Conservation (phyloP, 1,284 basidiomycete genomes). For the Marasmius tenuissimus region DNA sequence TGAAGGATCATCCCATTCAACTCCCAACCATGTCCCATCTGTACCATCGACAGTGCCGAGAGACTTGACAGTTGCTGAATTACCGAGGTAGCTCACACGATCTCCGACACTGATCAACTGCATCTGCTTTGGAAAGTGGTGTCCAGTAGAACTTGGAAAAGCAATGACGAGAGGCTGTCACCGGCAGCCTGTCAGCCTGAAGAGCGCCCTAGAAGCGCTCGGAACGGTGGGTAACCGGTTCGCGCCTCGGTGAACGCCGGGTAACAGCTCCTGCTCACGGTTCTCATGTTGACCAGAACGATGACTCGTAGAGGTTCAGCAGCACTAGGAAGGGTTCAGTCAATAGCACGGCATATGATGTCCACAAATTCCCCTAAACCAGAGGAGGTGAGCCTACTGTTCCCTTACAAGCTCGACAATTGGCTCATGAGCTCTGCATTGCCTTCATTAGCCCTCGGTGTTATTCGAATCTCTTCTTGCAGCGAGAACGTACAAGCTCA, state of each 20-base stretch:
- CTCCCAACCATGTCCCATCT: slow-evolving; percentile 80
- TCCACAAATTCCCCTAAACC: slow-evolving; percentile 31
- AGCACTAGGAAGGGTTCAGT: slow-evolving; percentile 49
- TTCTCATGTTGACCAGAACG: slow-evolving; percentile 25
- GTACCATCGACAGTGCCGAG: slow-evolving; percentile 68
- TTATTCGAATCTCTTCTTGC: slow-evolving; percentile 68
- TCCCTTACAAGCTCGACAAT: slow-evolving; percentile 5
- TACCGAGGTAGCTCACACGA: slow-evolving; percentile 49
- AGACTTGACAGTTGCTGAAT: slow-evolving; percentile 72
- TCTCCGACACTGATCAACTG: slow-evolving; percentile 35
- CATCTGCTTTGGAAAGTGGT: slow-evolving; percentile 18
- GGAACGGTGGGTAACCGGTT: too few relatives aligned
- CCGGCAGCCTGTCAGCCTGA: background rate
- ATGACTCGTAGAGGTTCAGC: slow-evolving; percentile 44
- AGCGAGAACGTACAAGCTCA: slow-evolving; percentile 74
- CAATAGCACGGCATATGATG: slow-evolving; percentile 64
- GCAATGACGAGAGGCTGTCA: slow-evolving; percentile 11
- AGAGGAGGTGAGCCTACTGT: slow-evolving; percentile 31
- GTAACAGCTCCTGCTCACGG: slow-evolving; percentile 11
- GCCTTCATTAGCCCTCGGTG: slow-evolving; percentile 49
- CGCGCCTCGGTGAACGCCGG: background rate
- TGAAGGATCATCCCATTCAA: slow-evolving; percentile 90
- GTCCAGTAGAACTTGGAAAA: slow-evolving; percentile 19
- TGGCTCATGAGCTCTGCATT: slow-evolving; percentile 12
- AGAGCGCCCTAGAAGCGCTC: background rate